Percentiles rank a stretch among this genome's conserved stretches.
Evolutionary conservation across 139 green algal species (phyloP).

Genomic region (Tetraselmis chui): DNA sequence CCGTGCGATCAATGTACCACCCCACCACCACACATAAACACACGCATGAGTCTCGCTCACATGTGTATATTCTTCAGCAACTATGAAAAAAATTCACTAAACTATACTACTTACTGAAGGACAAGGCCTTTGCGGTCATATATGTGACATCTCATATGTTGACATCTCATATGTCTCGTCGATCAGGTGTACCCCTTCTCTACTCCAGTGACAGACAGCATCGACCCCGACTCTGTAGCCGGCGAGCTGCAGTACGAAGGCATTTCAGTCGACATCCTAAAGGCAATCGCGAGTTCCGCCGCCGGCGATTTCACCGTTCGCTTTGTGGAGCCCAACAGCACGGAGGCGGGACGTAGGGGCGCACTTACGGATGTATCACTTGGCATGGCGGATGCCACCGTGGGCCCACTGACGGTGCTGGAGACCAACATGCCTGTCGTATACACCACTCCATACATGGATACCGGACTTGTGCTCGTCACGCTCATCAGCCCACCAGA

Average conservation of each 20-base stretch:
- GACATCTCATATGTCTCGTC: no score
- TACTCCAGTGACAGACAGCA: background rate
- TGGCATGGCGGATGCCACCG: background rate
- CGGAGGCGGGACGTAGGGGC: background rate
- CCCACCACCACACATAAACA: no score
- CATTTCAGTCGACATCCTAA: background rate
- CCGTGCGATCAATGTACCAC: background rate
- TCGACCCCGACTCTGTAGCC: no score
- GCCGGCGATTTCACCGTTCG: background rate
- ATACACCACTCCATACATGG: background rate
- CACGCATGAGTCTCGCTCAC: no score
- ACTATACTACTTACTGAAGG: no score
- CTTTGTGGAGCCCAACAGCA: background rate
- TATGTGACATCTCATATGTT: no score
- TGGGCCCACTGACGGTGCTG: background rate
- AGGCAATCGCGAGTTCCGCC: background rate
- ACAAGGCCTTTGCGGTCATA: no score
- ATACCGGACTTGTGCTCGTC: background rate
- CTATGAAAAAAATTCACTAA: no score
- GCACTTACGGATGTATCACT: background rate
- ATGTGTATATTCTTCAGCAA: no score
- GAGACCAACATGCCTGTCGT: background rate
- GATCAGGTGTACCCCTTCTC: background rate
- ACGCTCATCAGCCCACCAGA: background rate
- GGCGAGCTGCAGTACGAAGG: background rate